Base-by-base conservation (phyloP, 805 yeast species). In the Cyberlindnera misumaiensis region DNA sequence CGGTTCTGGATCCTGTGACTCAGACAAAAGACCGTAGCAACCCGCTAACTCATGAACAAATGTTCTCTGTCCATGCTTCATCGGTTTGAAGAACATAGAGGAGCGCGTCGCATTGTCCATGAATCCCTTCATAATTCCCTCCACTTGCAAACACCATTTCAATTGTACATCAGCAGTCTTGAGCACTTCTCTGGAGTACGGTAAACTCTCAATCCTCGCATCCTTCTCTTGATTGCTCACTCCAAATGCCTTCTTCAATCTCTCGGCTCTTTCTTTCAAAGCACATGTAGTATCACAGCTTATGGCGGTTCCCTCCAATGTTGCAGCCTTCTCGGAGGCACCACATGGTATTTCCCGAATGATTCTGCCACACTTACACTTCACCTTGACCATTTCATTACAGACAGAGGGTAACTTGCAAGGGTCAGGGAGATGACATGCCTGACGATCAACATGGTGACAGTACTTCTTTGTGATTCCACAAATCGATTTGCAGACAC, bases 1-100 rank as follows among this genome's bases (percentile, higher is more conserved):
- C 0, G 96, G 96, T 47, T 86, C 96, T 3, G 73, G 75, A 57
- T 85, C 96, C 44, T 84, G 93, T 2, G 89, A 74, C 50, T 83
- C 88, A 0, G 82, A 66, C 48, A 73, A 77, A 11, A 86, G 50
- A 11, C 70, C 64, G 55, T 65, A 86, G 0, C 75, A 59, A 18
- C 67, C 73, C 0, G 88, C 80, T 30, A 88, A 52, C 36, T 76
- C 77, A 52, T 80, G 90, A 18, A 88, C 60, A 52, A 87, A 86
- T 44, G 65, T 65, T 34, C 96, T 65, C 56, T 84, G 90, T 5
- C 77, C 72, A 11, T 67, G 56, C 36, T 64, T 69, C 95, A 88
- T 85, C 13, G 90, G 81, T 13, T 78, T 78, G 60, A 89, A 85
- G 53, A 77, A 78, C 47, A 73, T 59, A 1, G 72, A 59, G 28